phyloP scores from a whole-genome alignment of 2,329 filamentous ascomycete species.

The Monilinia fructigena region DNA sequence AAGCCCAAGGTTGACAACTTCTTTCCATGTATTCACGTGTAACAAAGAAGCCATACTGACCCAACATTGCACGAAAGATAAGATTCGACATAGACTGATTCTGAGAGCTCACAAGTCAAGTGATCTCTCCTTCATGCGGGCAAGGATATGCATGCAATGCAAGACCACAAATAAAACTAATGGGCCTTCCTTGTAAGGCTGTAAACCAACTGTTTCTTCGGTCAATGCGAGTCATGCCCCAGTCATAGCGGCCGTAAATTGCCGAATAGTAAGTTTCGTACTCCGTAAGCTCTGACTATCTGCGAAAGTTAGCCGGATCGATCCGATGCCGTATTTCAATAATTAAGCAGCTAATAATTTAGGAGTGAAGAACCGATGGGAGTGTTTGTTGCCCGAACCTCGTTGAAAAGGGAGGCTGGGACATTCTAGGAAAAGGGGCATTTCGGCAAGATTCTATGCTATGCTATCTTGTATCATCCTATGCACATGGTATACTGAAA shows the following conservation, averaged over 20 bases:
- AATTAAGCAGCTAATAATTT: too few relatives aligned
- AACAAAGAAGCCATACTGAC: neutral
- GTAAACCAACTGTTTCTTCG: conserved; percentile 4
- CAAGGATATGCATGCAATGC: neutral
- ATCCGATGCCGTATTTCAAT: too few relatives aligned
- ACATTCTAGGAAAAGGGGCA: neutral
- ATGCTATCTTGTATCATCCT: neutral
- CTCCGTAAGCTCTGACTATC: neutral
- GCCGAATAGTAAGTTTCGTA: neutral
- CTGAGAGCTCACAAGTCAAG: neutral
- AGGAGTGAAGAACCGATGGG: too few relatives aligned
- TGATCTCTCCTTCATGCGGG: conserved; percentile 15
- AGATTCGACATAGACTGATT: neutral
- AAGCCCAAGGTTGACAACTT: conserved; percentile 1
- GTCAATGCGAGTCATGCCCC: conserved; percentile 15
- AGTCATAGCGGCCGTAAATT: neutral
- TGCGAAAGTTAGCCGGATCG: neutral
- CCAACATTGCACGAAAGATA: neutral
- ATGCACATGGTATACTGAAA: neutral
- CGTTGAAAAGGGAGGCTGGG: neutral
- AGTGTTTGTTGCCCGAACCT: neutral
- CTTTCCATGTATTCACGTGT: neutral
- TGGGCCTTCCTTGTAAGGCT: conserved; percentile 21
- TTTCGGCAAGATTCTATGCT: neutral
- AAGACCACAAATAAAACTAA: neutral